Evolutionary conservation across 129 eudicot species (phyloP).

Genomic region (Kitagawia praeruptora): DNA sequence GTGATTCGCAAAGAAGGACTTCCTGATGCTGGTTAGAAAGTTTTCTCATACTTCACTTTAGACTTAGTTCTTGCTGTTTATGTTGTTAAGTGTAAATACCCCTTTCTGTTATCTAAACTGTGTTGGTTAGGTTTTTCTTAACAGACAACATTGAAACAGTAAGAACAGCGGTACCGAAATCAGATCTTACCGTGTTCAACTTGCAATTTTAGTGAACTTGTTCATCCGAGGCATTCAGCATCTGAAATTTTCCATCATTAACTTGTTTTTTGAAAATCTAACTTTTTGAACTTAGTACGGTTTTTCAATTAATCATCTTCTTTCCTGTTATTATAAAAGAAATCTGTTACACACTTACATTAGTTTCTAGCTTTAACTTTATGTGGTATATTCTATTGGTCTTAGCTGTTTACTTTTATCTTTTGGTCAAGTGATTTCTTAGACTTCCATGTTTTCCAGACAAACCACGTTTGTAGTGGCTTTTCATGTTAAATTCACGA

Average conservation of each 20-base stretch:
- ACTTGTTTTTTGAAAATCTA: not conserved
- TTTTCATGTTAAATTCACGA: not conserved
- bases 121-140: not conserved
- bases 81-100: not conserved
- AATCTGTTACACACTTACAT: not conserved
- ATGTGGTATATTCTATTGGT: not conserved
- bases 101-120: not conserved
- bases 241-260: not conserved
- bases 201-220: not conserved
- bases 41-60: not conserved
- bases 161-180: not conserved
- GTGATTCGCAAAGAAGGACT: slow-evolving; percentile 73
- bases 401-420: not conserved
- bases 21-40: slow-evolving; percentile 72
- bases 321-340: not conserved
- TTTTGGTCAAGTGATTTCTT: not conserved
- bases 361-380: not conserved
- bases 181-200: not conserved
- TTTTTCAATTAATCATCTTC: not conserved
- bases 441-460: not conserved
- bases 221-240: not conserved
- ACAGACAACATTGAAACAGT: not conserved
- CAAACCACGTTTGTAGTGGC: not conserved
- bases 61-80: not conserved
- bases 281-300: no score